phyloP scores from a whole-genome alignment of 139 green algal genomes.

The Chlamydomonas urium region DNA sequence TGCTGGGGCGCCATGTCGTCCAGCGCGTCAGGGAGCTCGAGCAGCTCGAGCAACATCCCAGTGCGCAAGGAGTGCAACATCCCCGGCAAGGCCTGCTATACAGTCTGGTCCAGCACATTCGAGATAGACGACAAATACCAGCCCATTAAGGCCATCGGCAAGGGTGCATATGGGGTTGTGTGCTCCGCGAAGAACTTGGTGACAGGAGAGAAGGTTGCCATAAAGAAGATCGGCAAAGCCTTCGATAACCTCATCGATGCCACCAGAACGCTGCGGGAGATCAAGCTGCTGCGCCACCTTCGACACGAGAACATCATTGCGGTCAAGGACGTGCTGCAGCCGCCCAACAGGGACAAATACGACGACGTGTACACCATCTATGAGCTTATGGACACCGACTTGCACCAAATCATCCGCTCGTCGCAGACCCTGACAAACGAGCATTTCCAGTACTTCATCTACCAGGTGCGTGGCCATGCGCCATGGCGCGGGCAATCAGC shows the following conservation, averaged over 20 bases:
- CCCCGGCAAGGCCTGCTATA: constrained; percentile 75
- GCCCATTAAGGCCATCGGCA: constrained; percentile 87
- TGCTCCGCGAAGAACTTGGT: constrained; percentile 82
- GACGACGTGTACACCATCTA: constrained; percentile 98
- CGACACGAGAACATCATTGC: constrained; percentile 84
- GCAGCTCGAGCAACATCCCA: constrained; percentile 48
- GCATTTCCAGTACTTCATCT: constrained; percentile 98
- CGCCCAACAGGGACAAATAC: constrained; percentile 58
- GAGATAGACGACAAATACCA: constrained; percentile 82
- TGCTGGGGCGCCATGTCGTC: too few species aligned
- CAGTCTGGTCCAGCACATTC: constrained; percentile 86
- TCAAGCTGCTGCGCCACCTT: constrained; percentile 88
- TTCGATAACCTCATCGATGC: constrained; percentile 97
- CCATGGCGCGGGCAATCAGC: background rate
- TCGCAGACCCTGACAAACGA: constrained; percentile 91
- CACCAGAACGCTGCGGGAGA: constrained; percentile 87
- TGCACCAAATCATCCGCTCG: constrained; percentile 98
- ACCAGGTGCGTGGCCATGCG: constrained; percentile 70
- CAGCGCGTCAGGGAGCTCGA: too few species aligned
- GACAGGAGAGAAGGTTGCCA: constrained; percentile 84
- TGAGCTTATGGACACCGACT: constrained; percentile 99
- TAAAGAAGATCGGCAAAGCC: constrained; percentile 91
- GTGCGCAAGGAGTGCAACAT: constrained; percentile 66
- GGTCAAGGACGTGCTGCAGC: constrained; percentile 65
- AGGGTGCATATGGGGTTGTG: constrained; percentile 96